Evolutionary conservation across 306 rosid genomes (phyloP).

Genomic region (Cicer judaicum): DNA sequence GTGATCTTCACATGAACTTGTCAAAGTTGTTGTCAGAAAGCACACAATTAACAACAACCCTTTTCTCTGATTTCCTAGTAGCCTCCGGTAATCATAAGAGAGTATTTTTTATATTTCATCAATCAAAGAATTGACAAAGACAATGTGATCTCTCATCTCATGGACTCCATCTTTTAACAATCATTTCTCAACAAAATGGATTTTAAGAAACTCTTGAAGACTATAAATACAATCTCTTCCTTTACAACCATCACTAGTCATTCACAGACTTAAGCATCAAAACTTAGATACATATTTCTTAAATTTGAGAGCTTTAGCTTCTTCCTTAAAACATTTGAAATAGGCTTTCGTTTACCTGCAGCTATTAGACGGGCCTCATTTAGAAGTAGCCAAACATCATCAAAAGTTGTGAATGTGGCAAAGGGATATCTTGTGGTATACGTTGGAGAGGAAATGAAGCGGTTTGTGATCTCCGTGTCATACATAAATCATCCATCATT

Average conservation of each 20-base stretch:
- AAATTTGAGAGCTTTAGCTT: slow-evolving; percentile 10
- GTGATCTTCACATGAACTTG: slow-evolving; percentile 5
- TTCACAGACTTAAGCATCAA: slow-evolving; percentile 11
- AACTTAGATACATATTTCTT: not conserved
- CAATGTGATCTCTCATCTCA: slow-evolving; percentile 41
- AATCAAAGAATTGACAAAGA: not conserved
- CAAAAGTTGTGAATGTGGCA: slow-evolving; percentile 22
- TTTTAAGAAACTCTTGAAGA: not conserved
- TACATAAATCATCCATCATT: slow-evolving; percentile 54
- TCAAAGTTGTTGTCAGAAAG: not conserved
- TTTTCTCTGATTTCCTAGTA: not conserved
- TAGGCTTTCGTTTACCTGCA: slow-evolving; percentile 39
- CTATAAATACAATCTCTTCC: slow-evolving; percentile 22
- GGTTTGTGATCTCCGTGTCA: slow-evolving; percentile 44
- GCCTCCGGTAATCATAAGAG: not conserved
- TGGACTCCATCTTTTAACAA: slow-evolving; percentile 19
- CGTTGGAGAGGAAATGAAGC: slow-evolving; percentile 51
- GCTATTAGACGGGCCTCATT: slow-evolving; percentile 28
- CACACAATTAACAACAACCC: not conserved
- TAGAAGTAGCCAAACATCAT: slow-evolving; percentile 23
- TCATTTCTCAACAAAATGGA: not conserved
- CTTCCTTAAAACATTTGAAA: slow-evolving; percentile 20
- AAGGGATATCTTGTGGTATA: slow-evolving; percentile 45
- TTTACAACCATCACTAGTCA: slow-evolving; percentile 14
- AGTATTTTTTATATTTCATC: no score